Percentiles rank a stretch among this genome's conserved stretches.
These are phyloP conservation scores for Pholiota adiposa DNA, from an alignment of 1,284 basidiomycete genomes.

Conservation along the genomic window DNA sequence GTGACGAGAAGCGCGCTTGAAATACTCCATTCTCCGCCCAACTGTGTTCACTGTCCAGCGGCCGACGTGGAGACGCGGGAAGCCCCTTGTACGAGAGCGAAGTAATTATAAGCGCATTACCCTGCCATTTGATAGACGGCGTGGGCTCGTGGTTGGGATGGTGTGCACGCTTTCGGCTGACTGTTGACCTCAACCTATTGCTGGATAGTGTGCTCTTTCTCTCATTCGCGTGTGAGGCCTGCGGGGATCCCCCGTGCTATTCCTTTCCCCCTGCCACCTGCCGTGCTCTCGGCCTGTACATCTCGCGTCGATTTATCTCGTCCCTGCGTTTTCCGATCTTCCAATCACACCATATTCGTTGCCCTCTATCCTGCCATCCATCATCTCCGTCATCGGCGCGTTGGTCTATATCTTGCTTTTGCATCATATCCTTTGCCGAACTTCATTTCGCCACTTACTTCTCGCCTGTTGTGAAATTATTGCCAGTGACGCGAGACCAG, in stretches of 20 bases:
- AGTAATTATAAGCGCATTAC: conserved; percentile 2
- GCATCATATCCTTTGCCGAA: not conserved
- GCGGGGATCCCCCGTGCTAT: not conserved
- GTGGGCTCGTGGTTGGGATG: conserved; percentile 1
- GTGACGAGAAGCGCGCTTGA: not conserved
- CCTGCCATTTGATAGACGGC: conserved; percentile 3
- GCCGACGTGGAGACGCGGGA: not conserved
- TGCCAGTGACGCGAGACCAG: not conserved
- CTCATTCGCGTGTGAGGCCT: not conserved
- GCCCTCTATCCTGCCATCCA: not conserved
- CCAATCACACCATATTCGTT: not conserved
- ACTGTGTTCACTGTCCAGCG: not conserved
- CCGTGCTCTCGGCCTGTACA: not conserved
- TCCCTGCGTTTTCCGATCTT: not conserved
- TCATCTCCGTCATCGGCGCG: not conserved
- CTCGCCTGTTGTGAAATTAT: not conserved
- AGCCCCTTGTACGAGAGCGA: not conserved
- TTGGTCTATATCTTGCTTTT: not conserved
- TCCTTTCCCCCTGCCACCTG: not conserved
- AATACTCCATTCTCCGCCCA: not conserved
- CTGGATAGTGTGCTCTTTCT: not conserved
- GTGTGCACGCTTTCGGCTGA: not conserved
- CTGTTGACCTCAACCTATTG: conserved; percentile 1
- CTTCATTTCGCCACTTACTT: not conserved
- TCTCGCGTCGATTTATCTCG: not conserved